Conservation (phyloP, 2,329 filamentous ascomycete species). For the Ophiostoma triangulosporum region DNA sequence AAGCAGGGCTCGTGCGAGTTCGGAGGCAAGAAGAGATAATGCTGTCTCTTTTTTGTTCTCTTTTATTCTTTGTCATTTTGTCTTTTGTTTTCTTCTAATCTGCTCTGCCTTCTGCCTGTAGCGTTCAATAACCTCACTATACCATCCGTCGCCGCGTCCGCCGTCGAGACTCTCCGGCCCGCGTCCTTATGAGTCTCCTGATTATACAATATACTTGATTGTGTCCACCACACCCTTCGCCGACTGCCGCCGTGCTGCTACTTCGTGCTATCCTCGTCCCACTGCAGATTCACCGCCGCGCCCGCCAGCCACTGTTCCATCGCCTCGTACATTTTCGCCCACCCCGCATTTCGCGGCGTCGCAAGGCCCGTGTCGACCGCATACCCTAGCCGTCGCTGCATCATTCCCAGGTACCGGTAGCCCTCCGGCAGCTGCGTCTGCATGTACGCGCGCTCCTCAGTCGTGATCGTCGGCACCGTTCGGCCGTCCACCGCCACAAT, state of each 20-base stretch:
- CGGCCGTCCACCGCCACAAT: slow-evolving; percentile 31
- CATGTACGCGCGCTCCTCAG: slow-evolving; percentile 23
- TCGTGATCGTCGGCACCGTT: slow-evolving; percentile 24
- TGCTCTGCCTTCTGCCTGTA: too few species aligned
- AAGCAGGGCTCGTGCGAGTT: slow-evolving; percentile 6
- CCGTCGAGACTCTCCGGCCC: slow-evolving; percentile 1
- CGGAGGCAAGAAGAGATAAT: slow-evolving; percentile 3
- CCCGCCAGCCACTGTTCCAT: slow-evolving; percentile 27
- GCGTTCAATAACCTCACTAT: neutral
- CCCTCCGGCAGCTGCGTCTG: slow-evolving; percentile 27
- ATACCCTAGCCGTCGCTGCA: slow-evolving; percentile 32
- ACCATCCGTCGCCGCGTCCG: neutral
- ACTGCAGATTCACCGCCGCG: neutral
- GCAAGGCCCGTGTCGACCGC: slow-evolving; percentile 27
- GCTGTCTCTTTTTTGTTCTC: neutral
- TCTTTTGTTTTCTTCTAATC: neutral
- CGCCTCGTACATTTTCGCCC: slow-evolving; percentile 28
- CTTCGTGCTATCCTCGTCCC: neutral
- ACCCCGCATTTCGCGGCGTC: slow-evolving; percentile 24
- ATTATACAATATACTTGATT: neutral
- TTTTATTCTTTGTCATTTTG: neutral
- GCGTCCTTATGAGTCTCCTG: neutral
- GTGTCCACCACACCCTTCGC: too few species aligned
- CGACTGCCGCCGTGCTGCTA: too few species aligned
- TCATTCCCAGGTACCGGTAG: slow-evolving; percentile 32